phyloP scores from a whole-genome alignment of 441 rosid species.

The Adansonia rubrostipa region DNA sequence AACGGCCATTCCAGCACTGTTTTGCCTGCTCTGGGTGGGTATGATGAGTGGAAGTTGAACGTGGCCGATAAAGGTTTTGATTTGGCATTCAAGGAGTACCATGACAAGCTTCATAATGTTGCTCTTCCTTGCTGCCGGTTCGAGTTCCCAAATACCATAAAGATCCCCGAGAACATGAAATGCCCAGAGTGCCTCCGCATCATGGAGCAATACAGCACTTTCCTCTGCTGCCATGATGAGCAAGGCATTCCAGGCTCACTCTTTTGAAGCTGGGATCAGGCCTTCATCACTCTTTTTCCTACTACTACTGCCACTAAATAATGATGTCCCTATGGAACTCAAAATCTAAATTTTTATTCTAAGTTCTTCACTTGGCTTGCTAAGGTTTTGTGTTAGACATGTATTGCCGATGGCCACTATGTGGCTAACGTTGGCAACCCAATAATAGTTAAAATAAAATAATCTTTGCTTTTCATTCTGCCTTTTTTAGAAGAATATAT shows the following conservation, averaged over 20 bases:
- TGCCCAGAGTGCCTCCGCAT: constrained; percentile 62
- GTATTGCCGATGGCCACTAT: too few relatives aligned
- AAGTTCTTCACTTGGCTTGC: too few relatives aligned
- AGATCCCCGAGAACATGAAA: constrained; percentile 52
- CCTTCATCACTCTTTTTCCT: not conserved
- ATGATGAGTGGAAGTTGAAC: too few relatives aligned
- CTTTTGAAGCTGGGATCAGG: not conserved
- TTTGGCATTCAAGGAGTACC: constrained; percentile 54
- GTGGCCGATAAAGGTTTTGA: constrained; percentile 45
- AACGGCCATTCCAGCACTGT: too few relatives aligned
- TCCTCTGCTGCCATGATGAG: constrained; percentile 68
- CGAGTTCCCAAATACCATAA: constrained; percentile 54
- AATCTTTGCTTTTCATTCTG: too few relatives aligned
- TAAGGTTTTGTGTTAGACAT: too few relatives aligned
- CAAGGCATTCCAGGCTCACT: constrained; percentile 21
- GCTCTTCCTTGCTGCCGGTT: constrained; percentile 59
- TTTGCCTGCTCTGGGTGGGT: too few relatives aligned
- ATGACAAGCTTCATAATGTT: constrained; percentile 38
- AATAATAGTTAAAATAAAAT: too few relatives aligned
- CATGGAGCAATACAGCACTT: constrained; percentile 62
- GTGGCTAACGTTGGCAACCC: too few relatives aligned
- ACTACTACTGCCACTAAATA: not conserved
- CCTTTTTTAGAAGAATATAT: too few relatives aligned
- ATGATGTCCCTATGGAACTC: not conserved
- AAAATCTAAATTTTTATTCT: not conserved